phyloP scores from a whole-genome alignment of 176 grass and related monocot genomes.

The Coix lacrymajobi region DNA sequence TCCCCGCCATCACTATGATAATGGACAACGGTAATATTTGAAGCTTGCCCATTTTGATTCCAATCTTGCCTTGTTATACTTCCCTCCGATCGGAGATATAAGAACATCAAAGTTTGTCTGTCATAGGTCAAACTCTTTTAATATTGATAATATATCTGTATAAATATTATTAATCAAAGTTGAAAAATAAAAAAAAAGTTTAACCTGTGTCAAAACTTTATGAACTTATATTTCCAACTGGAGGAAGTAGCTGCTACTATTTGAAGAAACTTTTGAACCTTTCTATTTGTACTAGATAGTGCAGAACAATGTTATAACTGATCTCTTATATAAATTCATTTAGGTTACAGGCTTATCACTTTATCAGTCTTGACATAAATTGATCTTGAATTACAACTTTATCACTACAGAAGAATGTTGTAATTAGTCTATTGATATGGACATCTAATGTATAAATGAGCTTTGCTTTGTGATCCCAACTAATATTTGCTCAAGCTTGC shows the following conservation, averaged over 20 bases:
- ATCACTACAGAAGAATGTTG: neutral
- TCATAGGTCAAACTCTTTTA: neutral
- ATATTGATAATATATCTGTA: neutral
- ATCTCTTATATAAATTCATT: neutral
- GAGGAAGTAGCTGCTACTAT: neutral
- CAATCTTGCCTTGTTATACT: neutral
- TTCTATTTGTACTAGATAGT: neutral
- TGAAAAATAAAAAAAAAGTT: neutral
- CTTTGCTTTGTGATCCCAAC: neutral
- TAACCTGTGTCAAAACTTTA: neutral
- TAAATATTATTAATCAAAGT: neutral
- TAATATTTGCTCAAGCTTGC: neutral
- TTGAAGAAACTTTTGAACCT: neutral
- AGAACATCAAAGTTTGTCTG: neutral
- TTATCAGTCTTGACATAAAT: neutral
- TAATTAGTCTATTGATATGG: neutral
- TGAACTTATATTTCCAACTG: neutral
- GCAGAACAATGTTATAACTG: conserved; percentile 8
- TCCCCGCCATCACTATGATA: conserved; percentile 44
- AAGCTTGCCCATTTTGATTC: neutral
- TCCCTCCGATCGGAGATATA: neutral
- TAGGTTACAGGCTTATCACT: neutral
- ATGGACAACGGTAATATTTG: conserved; percentile 61
- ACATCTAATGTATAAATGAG: neutral
- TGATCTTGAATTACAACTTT: neutral